Conservation (phyloP, 2,329 filamentous ascomycete species). For the Hymenoscyphus scutula region DNA sequence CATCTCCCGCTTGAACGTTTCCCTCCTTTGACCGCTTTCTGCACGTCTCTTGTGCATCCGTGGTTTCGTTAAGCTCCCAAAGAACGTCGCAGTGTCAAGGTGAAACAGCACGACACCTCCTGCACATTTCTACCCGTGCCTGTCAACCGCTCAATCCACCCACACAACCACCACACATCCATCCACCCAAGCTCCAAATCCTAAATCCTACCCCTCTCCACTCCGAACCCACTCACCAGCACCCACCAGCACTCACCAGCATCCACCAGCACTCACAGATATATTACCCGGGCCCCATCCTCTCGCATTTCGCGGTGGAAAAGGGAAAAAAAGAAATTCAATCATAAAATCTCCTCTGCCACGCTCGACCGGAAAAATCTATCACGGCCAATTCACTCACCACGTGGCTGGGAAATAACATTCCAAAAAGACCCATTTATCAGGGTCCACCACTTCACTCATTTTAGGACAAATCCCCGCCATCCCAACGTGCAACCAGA, state of each 20-base stretch:
- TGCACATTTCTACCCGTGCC: slow-evolving; percentile 1
- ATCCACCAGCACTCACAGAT: background rate
- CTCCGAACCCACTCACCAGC: background rate
- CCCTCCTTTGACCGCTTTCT: background rate
- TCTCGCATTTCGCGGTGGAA: background rate
- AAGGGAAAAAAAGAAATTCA: background rate
- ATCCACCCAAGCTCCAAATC: background rate
- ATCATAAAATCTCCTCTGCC: background rate
- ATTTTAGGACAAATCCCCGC: background rate
- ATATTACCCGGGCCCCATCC: slow-evolving; percentile 4
- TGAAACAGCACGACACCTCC: background rate
- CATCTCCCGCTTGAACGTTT: background rate
- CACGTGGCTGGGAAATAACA: background rate
- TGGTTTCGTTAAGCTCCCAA: background rate
- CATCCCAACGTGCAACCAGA: background rate
- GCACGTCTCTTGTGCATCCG: background rate
- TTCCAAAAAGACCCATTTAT: background rate
- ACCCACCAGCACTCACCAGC: background rate
- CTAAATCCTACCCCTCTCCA: background rate
- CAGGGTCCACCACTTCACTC: background rate
- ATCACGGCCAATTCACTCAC: background rate
- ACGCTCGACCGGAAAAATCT: slow-evolving; percentile 3
- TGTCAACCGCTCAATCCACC: background rate
- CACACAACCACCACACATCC: background rate
- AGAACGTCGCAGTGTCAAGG: slow-evolving; percentile 1